Evolutionary conservation across 2,329 filamentous ascomycete genomes (phyloP), one percentile per base, ranked within the genome.

Genomic region (Verticillium nonalfalfae): DNA sequence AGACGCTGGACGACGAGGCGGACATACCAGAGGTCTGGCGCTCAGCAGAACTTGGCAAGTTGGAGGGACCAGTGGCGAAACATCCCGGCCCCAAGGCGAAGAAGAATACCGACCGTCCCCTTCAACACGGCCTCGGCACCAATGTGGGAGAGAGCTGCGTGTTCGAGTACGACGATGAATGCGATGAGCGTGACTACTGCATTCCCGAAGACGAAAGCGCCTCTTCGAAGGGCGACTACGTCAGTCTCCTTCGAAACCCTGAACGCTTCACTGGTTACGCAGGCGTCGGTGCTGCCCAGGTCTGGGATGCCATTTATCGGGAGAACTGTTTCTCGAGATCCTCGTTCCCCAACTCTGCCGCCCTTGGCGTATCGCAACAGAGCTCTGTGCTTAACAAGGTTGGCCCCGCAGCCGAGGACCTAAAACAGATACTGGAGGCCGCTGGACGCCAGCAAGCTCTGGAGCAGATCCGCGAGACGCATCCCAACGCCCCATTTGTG

Each of bases 161-260:
- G 56, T 89, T 98, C 18, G 95, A 99, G 77, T 96, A 96, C 72
- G 94, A 98, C 70, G 94, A 97, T 70, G 94, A 97, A 75, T 97
- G 93, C 75, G 94, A 98, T 77, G 90, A 97, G 67, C 86, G 95
- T 66, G 95, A 99, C 73, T 99, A 98, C 75, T 99, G 95, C 76
- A 86, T 98, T 4, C 92, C 93, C 0, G 95, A 99, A 69, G 95
- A 99, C 72, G 93, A 98, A 77, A 91, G 90, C 70, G 87, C 90
- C 7, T 83, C 83, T 58, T 90, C 85, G 10, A 97, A 97, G 75
- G 95, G 95, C 50, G 95, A 98, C 80, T 99, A 99, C 73, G 95
- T 99, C 69, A 96, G 91, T 75, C 81, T 99, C 67, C 81, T 96
- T 58, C 90, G 92, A 73, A 99, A 99, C 71, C 94, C 94, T 1